Conservation (phyloP, 495 filamentous ascomycete genomes). For the Neurospora sp. region DNA sequence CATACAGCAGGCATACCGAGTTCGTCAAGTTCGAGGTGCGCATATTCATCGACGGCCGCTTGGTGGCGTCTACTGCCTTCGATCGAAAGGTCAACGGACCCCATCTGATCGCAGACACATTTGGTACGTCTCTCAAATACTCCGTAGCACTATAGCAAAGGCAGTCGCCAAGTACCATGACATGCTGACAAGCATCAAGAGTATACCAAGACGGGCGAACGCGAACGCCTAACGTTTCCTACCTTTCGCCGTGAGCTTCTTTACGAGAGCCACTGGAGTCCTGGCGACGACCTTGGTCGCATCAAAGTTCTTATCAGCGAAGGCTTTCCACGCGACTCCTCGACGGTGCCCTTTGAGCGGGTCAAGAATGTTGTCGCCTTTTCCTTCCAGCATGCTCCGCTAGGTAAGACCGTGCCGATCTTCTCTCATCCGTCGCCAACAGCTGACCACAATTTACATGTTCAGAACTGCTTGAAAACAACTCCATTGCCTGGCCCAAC, state of each 20-base stretch:
- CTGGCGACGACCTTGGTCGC: constrained; percentile 58
- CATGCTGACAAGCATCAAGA: constrained; percentile 27
- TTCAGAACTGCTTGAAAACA: constrained; percentile 60
- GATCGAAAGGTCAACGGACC: constrained; percentile 51
- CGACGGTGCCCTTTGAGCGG: constrained; percentile 50
- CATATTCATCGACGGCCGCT: constrained; percentile 59
- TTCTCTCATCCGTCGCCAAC: neutral
- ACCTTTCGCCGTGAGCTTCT: constrained; percentile 63
- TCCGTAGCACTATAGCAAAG: neutral
- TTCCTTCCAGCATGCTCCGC: constrained; percentile 79
- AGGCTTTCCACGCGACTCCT: constrained; percentile 48
- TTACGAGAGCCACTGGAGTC: constrained; percentile 61
- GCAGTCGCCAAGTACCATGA: neutral
- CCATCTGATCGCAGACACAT: constrained; percentile 38
- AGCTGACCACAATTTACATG: neutral
- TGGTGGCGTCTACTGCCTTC: constrained; percentile 51
- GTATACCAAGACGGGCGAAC: constrained; percentile 52
- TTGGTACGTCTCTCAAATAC: constrained; percentile 25
- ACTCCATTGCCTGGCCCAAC: constrained; percentile 78
- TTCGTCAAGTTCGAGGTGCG: constrained; percentile 56
- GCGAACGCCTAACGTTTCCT: constrained; percentile 60
- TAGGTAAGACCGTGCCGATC: constrained; percentile 40
- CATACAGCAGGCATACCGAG: constrained; percentile 51
- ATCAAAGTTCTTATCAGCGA: constrained; percentile 74
- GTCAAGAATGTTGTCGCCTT: constrained; percentile 68